These are phyloP conservation scores for Pascua sp. DNA, from an alignment of 1,284 basidiomycete species.

Conservation along the genomic window DNA sequence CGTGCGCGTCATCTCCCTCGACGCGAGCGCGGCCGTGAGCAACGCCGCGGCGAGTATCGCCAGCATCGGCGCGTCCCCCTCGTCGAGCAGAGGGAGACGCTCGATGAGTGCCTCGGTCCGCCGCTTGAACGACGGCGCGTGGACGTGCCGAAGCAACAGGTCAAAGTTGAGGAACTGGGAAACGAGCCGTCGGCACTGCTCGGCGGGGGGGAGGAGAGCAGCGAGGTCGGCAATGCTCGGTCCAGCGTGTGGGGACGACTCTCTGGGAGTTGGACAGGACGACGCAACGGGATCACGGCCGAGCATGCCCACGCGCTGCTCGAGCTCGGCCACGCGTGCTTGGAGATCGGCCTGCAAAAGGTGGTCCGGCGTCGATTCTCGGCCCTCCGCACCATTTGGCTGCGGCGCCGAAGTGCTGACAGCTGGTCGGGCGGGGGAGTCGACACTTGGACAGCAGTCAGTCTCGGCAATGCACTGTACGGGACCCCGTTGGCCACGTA, in stretches of 20 bases:
- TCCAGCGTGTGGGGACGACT: neutral
- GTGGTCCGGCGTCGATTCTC: no score
- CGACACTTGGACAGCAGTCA: no score
- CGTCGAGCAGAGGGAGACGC: neutral
- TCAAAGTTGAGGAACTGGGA: conserved; percentile 1
- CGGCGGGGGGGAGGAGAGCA: neutral
- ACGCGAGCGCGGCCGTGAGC: neutral
- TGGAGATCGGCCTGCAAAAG: no score
- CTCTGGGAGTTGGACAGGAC: neutral
- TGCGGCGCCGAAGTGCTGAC: no score
- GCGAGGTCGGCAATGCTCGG: neutral
- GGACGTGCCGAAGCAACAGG: neutral
- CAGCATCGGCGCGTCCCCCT: conserved; percentile 1
- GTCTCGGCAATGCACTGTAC: no score
- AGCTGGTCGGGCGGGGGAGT: no score
- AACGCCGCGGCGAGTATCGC: neutral
- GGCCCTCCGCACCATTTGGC: no score
- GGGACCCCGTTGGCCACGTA: no score
- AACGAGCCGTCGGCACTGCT: neutral
- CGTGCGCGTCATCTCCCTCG: neutral
- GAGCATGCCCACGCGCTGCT: no score
- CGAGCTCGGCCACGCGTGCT: no score
- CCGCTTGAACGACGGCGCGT: neutral
- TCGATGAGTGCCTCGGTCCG: neutral
- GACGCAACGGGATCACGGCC: no score